Evolutionary conservation across 129 eudicot genomes (phyloP).

Genomic region (Arctium minus): DNA sequence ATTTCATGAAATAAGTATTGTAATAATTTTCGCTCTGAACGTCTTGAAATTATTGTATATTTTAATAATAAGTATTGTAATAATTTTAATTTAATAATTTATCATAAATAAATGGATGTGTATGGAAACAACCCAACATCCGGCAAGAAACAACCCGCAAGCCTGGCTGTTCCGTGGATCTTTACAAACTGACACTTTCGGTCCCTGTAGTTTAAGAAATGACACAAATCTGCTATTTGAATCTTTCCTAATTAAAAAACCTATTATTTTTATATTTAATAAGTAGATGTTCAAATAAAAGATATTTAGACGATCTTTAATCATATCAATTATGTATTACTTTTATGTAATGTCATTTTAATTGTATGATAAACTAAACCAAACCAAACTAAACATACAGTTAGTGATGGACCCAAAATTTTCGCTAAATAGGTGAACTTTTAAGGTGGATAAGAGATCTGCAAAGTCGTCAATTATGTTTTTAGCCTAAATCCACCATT

Average conservation of each 20-base stretch:
- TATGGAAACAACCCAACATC: conserved; percentile 24
- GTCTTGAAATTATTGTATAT: background rate
- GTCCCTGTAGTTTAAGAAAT: background rate
- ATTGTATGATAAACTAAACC: background rate
- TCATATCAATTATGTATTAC: too few species aligned
- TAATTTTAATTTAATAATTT: background rate
- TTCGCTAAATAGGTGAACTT: too few species aligned
- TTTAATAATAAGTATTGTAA: background rate
- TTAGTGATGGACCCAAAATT: too few species aligned
- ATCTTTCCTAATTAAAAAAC: too few species aligned
- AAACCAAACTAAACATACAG: too few species aligned
- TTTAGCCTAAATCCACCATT: too few species aligned
- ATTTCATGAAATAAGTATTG: too few species aligned
- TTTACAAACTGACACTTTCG: background rate
- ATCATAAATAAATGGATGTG: background rate
- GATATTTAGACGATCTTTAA: background rate
- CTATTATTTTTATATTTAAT: background rate
- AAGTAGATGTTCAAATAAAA: background rate
- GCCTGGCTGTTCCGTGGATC: background rate
- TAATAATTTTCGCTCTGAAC: too few species aligned
- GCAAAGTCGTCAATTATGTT: too few species aligned
- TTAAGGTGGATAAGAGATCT: too few species aligned
- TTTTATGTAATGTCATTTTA: background rate
- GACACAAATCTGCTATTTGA: background rate
- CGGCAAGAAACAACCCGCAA: conserved; percentile 23